These are phyloP conservation scores for Pichia sp. DNA, from an alignment of 1,139 yeast species.

Conservation along the genomic window DNA sequence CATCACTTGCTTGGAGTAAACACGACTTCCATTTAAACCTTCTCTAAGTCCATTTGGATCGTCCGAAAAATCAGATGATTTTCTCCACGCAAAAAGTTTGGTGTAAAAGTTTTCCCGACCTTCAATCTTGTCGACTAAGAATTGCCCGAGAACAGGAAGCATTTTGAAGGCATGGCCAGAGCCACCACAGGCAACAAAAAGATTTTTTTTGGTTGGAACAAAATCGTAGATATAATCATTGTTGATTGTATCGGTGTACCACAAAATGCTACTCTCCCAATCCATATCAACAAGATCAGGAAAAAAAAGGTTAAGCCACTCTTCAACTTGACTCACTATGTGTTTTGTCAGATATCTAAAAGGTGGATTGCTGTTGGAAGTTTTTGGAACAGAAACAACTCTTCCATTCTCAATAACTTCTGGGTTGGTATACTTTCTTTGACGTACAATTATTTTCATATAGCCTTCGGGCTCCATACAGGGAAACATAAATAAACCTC, in stretches of 20 bases:
- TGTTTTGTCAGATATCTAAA: conserved; percentile 16
- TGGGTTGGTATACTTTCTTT: conserved; percentile 20
- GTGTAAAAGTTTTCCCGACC: conserved; percentile 23
- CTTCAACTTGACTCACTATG: conserved; percentile 17
- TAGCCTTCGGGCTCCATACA: conserved; percentile 19
- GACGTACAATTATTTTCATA: conserved; percentile 20
- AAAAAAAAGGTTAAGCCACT: conserved; percentile 13
- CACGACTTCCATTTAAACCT: conserved; percentile 24
- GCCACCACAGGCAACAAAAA: conserved; percentile 43
- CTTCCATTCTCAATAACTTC: conserved; percentile 19
- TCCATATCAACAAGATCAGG: conserved; percentile 22
- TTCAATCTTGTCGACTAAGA: conserved; percentile 30
- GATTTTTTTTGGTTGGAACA: conserved; percentile 37
- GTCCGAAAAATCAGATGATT: conserved; percentile 24
- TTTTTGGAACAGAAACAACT: conserved; percentile 22
- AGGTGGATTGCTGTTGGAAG: conserved; percentile 26
- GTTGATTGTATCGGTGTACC: conserved; percentile 33
- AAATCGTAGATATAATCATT: conserved; percentile 33
- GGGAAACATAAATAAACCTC: conserved; percentile 27
- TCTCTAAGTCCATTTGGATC: conserved; percentile 31
- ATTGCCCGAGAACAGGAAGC: conserved; percentile 35
- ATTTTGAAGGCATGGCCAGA: conserved; percentile 40
- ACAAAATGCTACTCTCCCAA: conserved; percentile 22
- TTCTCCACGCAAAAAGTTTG: conserved; percentile 32
- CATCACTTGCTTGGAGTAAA: conserved; percentile 24